Base-by-base conservation (phyloP, 331 rosid genomes). In the Ulmus americana region DNA sequence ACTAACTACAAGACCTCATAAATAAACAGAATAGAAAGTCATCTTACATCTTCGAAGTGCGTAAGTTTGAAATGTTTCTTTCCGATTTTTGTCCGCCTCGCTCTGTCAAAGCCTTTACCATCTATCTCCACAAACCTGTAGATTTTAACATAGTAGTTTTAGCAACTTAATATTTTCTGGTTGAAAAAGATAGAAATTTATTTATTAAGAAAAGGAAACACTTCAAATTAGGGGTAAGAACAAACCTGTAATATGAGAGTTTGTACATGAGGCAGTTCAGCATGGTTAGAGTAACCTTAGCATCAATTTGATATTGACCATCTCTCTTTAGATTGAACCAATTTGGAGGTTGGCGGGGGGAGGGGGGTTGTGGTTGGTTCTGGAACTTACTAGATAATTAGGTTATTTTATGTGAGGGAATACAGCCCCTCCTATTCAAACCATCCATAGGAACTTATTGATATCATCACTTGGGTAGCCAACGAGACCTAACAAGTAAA, bases 401-500 rank as follows among this genome's bases (percentile, higher is more conserved):
- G 96, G 87, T 78, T 94, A 97, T 76, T 61, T 94, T 69, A 94
- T 94, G 84, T 94, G 99, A 73, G 99, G 99, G 79, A 90, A 94
- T 70, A 94, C 99, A 49, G 97, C 99, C 46, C 99, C 99, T 70
- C 99, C 99, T 5, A 94, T 94, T 3, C 99, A 95, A 66, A 94
- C 99, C 99, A 94, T 94, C 99, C 99, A 94, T 69, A 94, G 76
- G 85, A 94, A 94, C 86, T 94, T 94, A 43, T 94, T 94, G 67
- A 90, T 94, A 74, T 94, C 99, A 62, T 94, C 99, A 76, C 99
- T 94, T 14, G 99, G 90, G 80, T 90, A 94, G 64, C 99, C 99
- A 73, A 94, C 97, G 70, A 94, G 79, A 79, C 99, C 99, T 94
- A 74, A 70, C 9, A 77, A 62, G 73, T 45, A 74, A 55, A 71